A percentile compares a stretch with the other conserved stretches of the same genome.
Conservation (phyloP, 2,329 filamentous ascomycete genomes). For the Amauroascus verrucosus region DNA sequence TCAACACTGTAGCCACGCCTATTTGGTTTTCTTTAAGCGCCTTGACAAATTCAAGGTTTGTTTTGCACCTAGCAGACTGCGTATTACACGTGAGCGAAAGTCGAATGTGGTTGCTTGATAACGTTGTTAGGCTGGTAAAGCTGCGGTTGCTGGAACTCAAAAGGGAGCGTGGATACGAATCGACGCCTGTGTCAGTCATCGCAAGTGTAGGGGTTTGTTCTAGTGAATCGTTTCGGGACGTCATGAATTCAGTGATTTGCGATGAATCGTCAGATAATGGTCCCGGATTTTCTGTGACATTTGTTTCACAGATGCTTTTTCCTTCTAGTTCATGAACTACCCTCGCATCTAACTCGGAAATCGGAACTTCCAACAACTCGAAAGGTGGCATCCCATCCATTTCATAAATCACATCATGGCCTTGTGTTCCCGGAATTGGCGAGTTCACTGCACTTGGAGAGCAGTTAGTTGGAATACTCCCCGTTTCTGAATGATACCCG, state of each 20-base stretch:
- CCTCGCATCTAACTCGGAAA: background rate
- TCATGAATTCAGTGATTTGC: background rate
- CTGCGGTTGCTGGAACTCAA: background rate
- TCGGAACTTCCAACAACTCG: background rate
- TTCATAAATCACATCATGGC: background rate
- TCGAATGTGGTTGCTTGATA: background rate
- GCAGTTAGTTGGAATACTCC: background rate
- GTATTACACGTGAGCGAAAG: background rate
- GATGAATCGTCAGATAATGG: background rate
- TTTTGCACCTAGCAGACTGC: background rate
- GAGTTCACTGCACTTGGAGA: background rate
- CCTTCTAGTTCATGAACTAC: constrained; percentile 1
- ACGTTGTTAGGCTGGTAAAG: background rate
- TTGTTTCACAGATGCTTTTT: background rate
- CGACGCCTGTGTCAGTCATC: background rate
- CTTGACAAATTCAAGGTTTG: background rate
- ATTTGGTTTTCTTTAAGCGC: constrained; percentile 1
- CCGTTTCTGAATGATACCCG: background rate
- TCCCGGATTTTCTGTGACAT: background rate
- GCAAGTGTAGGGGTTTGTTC: background rate
- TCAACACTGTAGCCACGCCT: background rate
- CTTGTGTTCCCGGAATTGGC: background rate
- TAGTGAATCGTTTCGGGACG: background rate
- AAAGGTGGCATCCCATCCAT: background rate
- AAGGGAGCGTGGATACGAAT: background rate